These are phyloP conservation scores for Solanum etuberosum DNA, from an alignment of 257 asterid species.

Conservation along the genomic window DNA sequence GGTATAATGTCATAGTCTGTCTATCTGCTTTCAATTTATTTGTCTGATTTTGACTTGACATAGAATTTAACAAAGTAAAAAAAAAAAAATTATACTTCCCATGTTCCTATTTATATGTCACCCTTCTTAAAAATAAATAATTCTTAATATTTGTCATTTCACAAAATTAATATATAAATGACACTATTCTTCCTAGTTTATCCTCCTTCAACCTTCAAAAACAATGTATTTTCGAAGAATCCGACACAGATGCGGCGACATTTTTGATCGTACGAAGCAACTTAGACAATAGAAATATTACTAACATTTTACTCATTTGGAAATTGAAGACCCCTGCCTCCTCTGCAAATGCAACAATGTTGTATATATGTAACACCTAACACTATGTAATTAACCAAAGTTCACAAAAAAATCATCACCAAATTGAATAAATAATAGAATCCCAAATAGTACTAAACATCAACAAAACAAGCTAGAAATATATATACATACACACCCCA, in stretches of 20 bases:
- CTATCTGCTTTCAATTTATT: no score
- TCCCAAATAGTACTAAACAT: not conserved
- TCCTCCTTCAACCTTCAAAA: rapidly evolving
- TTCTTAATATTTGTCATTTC: no score
- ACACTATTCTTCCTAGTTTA: rapidly evolving
- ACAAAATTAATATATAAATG: rapidly evolving
- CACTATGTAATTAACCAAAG: not conserved
- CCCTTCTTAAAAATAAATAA: not conserved
- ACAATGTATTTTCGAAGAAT: rapidly evolving
- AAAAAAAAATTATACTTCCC: no score
- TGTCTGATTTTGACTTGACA: no score
- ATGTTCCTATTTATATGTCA: not conserved
- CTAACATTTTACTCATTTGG: not conserved
- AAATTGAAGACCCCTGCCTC: not conserved
- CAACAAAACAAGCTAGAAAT: not conserved
- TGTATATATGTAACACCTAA: not conserved
- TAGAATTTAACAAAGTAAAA: no score
- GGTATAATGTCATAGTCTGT: no score
- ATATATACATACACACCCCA: not conserved
- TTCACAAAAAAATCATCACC: not conserved
- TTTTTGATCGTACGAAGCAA: not conserved
- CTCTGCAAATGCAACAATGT: not conserved
- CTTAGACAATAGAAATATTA: not conserved
- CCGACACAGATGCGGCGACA: rapidly evolving
- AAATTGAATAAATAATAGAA: not conserved